phyloP scores from a whole-genome alignment of 108 stramenopile species.

The Skeletonema grethae region DNA sequence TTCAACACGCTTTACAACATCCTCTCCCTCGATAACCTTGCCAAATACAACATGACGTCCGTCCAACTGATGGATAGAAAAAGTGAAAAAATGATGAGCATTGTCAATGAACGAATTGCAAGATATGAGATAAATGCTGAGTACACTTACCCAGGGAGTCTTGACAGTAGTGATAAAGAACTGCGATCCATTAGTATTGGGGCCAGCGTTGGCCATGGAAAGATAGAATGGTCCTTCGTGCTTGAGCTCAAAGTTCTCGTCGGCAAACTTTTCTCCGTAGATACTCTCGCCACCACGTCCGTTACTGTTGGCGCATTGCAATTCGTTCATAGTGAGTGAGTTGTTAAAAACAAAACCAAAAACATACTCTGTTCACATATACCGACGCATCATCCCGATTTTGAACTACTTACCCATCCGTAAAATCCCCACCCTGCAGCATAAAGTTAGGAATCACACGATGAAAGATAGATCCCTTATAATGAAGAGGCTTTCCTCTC shows the following conservation, averaged over 20 bases:
- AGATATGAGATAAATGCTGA: too few relatives aligned
- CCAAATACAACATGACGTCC: slow-evolving; percentile 97
- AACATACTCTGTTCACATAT: too few relatives aligned
- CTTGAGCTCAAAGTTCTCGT: slow-evolving; percentile 94
- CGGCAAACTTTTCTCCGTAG: slow-evolving; percentile 82
- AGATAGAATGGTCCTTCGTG: slow-evolving; percentile 89
- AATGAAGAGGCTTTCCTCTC: slow-evolving; percentile 83
- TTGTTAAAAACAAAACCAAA: too few relatives aligned
- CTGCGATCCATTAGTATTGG: slow-evolving; percentile 67
- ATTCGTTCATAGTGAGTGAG: too few relatives aligned
- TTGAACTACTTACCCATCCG: slow-evolving; percentile 37
- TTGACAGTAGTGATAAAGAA: slow-evolving; percentile 85
- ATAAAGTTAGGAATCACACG: slow-evolving; percentile 84
- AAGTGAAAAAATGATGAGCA: too few relatives aligned
- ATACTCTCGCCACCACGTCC: slow-evolving; percentile 83
- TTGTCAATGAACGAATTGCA: too few relatives aligned
- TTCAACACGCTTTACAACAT: slow-evolving; percentile 87
- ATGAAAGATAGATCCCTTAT: slow-evolving; percentile 79
- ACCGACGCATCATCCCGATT: too few relatives aligned
- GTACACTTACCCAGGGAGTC: slow-evolving; percentile 56
- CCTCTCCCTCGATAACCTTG: slow-evolving; percentile 93
- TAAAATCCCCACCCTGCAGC: slow-evolving; percentile 93
- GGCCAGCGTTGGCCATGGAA: slow-evolving; percentile 94
- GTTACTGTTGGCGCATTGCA: slow-evolving; percentile 20
- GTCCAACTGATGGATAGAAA: slow-evolving; percentile 94